Percentiles rank a stretch among this genome's conserved stretches.
phyloP scores from a whole-genome alignment of 306 rosid genomes.

The Cicer yamashitae region DNA sequence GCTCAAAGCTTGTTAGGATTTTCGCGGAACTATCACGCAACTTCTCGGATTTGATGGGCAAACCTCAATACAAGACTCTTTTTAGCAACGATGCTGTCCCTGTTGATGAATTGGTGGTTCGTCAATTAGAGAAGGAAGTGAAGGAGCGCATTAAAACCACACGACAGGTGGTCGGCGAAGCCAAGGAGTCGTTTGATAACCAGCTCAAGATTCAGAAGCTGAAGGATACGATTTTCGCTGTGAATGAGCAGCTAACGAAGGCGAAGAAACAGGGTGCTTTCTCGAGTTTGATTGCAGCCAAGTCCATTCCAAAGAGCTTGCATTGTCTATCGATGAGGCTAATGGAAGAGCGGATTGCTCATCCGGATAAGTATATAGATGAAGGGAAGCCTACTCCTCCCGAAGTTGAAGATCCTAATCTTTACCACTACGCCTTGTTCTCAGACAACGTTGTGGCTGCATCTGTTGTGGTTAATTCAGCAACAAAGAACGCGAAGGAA shows the following conservation, averaged over 20 bases:
- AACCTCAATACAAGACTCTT: constrained; percentile 62
- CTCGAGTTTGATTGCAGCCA: constrained; percentile 87
- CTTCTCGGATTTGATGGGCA: constrained; percentile 76
- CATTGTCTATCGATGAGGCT: constrained; percentile 78
- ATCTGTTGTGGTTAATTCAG: constrained; percentile 85
- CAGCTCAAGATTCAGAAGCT: constrained; percentile 96
- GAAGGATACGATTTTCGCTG: constrained; percentile 87
- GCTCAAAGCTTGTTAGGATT: constrained; percentile 80
- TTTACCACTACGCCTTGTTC: constrained; percentile 84
- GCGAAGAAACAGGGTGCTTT: constrained; percentile 97
- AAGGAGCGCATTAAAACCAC: constrained; percentile 85
- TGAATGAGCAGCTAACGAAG: constrained; percentile 82
- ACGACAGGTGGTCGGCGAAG: constrained; percentile 79
- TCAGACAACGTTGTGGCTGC: constrained; percentile 85
- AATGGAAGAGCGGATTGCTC: constrained; percentile 79
- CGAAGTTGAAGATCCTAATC: constrained; percentile 71
- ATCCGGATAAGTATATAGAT: constrained; percentile 65
- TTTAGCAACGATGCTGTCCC: constrained; percentile 62
- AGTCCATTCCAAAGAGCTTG: constrained; percentile 81
- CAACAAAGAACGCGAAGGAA: constrained; percentile 76
- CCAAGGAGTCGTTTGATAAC: constrained; percentile 89
- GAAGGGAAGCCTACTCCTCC: constrained; percentile 69
- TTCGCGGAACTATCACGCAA: constrained; percentile 79
- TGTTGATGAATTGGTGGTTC: constrained; percentile 72
- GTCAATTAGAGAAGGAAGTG: constrained; percentile 91